Base-by-base conservation (phyloP, 768 basidiomycete genomes). In the Hortiboletus campestris region DNA sequence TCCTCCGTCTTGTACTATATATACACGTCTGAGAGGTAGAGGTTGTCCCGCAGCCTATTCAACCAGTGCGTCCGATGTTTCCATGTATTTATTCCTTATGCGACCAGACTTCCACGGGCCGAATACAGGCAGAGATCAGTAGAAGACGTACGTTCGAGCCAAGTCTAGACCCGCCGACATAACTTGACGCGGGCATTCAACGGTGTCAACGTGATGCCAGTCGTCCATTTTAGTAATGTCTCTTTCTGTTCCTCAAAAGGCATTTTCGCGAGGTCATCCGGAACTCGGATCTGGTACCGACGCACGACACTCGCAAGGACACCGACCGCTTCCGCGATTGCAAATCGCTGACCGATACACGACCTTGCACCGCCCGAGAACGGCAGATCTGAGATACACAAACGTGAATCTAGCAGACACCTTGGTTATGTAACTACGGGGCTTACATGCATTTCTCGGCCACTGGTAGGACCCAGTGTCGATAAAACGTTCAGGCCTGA, bases 261-360 rank as follows among this genome's bases (percentile, higher is more conserved):
- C 46, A 61, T 61, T 1, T 49, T 57, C 31, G 54, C 62, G 34
- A 80, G 57, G 41, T 76, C 67, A 2, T 70, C 67, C 0, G 79
- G 78, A 4, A 79, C 66, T 0, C 67, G 63, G 22, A 82, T 66
- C 53, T 73, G 65, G 62, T 78, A 82, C 36, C 59, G 69, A 22
- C 75, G 73, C 4, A 77, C 72, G 43, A 82, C 59, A 43, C 70
- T 73, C 11, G 81, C 76, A 34, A 82, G 66, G 51, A 80, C 66
- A 41, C 76, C 75, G 2, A 74, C 58, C 44, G 67, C 72, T 60
- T 80, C 77, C 4, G 75, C 67, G 5, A 75, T 57, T 1, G 80
- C 76, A 46, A 82, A 80, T 4, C 77, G 75, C 53, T 80, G 77
- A 0, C 81, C 82, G 28, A 83, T 76, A 58, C 80, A 81, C 20